These are phyloP conservation scores for Macrophomina phaseolina DNA, from an alignment of 2,329 filamentous ascomycete genomes.

Conservation along the genomic window DNA sequence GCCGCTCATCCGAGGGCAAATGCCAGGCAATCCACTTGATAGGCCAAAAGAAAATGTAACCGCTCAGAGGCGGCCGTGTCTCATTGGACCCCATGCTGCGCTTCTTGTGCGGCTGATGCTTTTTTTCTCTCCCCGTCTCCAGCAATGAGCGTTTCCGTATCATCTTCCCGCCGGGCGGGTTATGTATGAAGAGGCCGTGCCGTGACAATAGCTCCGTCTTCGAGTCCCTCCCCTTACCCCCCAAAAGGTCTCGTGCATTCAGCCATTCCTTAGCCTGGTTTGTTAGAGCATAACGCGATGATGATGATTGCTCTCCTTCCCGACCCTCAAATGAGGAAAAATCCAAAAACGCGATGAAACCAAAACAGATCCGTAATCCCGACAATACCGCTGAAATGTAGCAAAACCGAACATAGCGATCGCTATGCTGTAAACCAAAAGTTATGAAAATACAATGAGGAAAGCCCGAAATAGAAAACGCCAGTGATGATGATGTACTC, in stretches of 20 bases:
- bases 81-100: constrained; percentile 12
- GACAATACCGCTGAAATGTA: constrained; percentile 7
- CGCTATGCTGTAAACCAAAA: constrained; percentile 10
- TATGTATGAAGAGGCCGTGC: not conserved
- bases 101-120: constrained; percentile 20
- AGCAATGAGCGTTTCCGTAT: constrained; percentile 19
- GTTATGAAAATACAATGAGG: constrained; percentile 6
- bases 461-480: constrained; percentile 12
- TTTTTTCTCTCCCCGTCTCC: not conserved
- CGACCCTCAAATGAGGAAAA: constrained; percentile 2
- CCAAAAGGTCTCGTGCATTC: not conserved
- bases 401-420: constrained; percentile 13
- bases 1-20: constrained; percentile 17
- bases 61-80: constrained; percentile 13
- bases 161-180: constrained; percentile 5
- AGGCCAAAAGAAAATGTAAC: constrained; percentile 12
- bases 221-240: not conserved
- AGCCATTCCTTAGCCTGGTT: constrained; percentile 8
- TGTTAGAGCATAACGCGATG: constrained; percentile 7
- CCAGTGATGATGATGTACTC: constrained; percentile 24
- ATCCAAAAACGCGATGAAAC: constrained; percentile 17
- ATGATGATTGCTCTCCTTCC: constrained; percentile 11
- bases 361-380: constrained; percentile 14
- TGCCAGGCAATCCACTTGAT: constrained; percentile 11
- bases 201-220: constrained; percentile 1